Conservation (phyloP, 1,139 yeast species). For the Saccharomycopsis hybrid region DNA sequence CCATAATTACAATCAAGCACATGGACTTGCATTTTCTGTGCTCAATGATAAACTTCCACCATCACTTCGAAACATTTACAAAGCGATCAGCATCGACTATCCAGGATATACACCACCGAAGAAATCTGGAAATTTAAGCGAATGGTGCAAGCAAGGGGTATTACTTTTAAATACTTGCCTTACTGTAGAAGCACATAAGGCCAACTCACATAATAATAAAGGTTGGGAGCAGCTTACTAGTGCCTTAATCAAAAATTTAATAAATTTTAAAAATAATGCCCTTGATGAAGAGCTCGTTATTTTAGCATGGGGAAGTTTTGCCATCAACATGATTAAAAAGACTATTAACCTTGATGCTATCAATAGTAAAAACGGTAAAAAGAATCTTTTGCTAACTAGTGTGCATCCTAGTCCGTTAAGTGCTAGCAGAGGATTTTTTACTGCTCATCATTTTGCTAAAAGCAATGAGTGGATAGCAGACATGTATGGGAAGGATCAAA, state of each 20-base stretch:
- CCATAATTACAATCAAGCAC: slow-evolving; percentile 90
- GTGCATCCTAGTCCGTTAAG: slow-evolving; percentile 96
- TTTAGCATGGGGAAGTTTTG: slow-evolving; percentile 94
- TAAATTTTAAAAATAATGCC: slow-evolving; percentile 31
- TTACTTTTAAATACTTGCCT: slow-evolving; percentile 79
- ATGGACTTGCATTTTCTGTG: slow-evolving; percentile 92
- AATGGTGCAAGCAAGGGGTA: slow-evolving; percentile 90
- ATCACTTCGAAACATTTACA: slow-evolving; percentile 80
- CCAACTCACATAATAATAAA: slow-evolving; percentile 81
- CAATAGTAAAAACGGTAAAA: slow-evolving; percentile 31
- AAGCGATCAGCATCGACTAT: slow-evolving; percentile 65
- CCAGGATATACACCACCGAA: slow-evolving; percentile 60
- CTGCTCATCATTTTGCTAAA: slow-evolving; percentile 59
- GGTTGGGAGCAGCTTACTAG: slow-evolving; percentile 96
- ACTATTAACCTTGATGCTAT: slow-evolving; percentile 29
- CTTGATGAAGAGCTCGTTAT: slow-evolving; percentile 55
- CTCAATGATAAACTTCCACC: slow-evolving; percentile 71
- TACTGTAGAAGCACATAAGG: slow-evolving; percentile 90
- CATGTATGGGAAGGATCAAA: slow-evolving; percentile 36
- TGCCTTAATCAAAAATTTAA: slow-evolving; percentile 50
- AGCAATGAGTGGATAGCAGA: slow-evolving; percentile 70
- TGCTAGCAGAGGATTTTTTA: slow-evolving; percentile 79
- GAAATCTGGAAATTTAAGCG: slow-evolving; percentile 57
- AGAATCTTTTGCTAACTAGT: slow-evolving; percentile 51
- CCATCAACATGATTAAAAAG: slow-evolving; percentile 55